Evolutionary conservation across 202 grass and related monocot genomes (phyloP).

Genomic region (Eragrostis tef): DNA sequence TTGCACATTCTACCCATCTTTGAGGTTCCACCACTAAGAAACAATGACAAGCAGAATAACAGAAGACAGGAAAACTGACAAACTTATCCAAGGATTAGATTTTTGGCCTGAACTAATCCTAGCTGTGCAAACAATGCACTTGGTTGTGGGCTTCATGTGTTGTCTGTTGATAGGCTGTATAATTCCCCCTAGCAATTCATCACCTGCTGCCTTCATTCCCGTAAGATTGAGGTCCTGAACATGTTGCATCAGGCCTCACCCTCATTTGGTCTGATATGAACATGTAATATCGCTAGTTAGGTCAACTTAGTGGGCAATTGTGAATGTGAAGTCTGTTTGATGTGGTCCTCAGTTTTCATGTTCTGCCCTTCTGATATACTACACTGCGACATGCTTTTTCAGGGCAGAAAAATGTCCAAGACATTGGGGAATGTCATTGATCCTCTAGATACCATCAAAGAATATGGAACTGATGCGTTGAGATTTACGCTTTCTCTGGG

Average conservation of each 20-base stretch:
- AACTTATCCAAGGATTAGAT: neutral
- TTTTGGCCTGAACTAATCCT: conserved; percentile 6
- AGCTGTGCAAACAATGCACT: conserved; percentile 19
- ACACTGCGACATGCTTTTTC: conserved; percentile 40
- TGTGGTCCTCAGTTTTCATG: neutral
- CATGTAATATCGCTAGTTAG: conserved; percentile 11
- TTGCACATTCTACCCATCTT: conserved; percentile 19
- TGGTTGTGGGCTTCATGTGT: conserved; percentile 10
- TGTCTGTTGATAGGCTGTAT: conserved; percentile 23
- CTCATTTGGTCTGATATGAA: conserved; percentile 21
- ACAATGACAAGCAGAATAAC: neutral
- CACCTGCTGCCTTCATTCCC: conserved; percentile 13
- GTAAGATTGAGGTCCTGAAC: conserved; percentile 26
- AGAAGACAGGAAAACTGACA: neutral
- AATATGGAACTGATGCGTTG: conserved; percentile 95
- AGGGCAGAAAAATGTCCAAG: conserved; percentile 98
- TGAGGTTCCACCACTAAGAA: conserved; percentile 8
- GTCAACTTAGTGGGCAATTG: conserved; percentile 1
- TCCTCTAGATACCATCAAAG: conserved; percentile 94
- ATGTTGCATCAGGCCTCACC: neutral
- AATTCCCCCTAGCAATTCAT: conserved; percentile 18
- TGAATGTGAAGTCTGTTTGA: conserved; percentile 32
- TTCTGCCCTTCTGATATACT: conserved; percentile 12
- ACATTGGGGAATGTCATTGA: conserved; percentile 97
- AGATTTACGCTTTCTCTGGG: conserved; percentile 96